phyloP scores from a whole-genome alignment of 352 stramenopile genomes.

The Globisporangium spiculum region DNA sequence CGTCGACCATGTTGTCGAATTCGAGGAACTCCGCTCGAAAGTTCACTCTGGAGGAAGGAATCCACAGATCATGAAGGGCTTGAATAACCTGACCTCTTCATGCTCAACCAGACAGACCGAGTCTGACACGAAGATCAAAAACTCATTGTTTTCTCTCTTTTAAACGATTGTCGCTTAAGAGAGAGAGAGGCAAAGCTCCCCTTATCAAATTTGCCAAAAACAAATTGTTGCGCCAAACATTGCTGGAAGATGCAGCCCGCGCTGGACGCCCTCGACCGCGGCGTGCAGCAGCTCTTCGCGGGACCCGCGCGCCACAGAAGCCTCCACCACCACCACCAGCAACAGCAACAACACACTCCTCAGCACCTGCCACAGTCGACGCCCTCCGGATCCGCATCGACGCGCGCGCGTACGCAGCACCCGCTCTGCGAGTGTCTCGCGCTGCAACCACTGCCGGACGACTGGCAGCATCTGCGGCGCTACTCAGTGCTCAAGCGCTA shows the following conservation, averaged over 20 bases:
- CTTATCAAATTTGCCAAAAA: not conserved
- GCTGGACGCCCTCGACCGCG: constrained; percentile 28
- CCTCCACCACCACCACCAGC: too few relatives aligned
- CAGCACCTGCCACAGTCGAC: not conserved
- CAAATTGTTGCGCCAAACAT: constrained; percentile 2
- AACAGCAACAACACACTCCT: not conserved
- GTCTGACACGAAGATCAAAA: too few relatives aligned
- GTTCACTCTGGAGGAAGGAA: too few relatives aligned
- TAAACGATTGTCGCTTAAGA: not conserved
- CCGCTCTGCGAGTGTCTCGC: constrained; percentile 41
- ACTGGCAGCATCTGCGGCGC: constrained; percentile 29
- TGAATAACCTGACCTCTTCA: too few relatives aligned
- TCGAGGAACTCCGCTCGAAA: too few relatives aligned
- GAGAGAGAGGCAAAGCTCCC: not conserved
- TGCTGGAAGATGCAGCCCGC: constrained; percentile 19
- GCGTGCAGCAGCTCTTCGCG: constrained; percentile 45
- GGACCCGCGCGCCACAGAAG: constrained; percentile 3
- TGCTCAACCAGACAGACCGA: too few relatives aligned
- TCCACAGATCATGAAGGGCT: too few relatives aligned
- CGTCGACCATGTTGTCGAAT: too few relatives aligned
- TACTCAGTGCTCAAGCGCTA: constrained; percentile 51
- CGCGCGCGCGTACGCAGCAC: constrained; percentile 12
- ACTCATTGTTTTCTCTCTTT: not conserved
- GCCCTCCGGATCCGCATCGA: not conserved
- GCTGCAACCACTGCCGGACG: constrained; percentile 15